These are phyloP conservation scores for Cutaneotrichosporon daszewskae DNA, from an alignment of 1,284 basidiomycete genomes.

Conservation along the genomic window DNA sequence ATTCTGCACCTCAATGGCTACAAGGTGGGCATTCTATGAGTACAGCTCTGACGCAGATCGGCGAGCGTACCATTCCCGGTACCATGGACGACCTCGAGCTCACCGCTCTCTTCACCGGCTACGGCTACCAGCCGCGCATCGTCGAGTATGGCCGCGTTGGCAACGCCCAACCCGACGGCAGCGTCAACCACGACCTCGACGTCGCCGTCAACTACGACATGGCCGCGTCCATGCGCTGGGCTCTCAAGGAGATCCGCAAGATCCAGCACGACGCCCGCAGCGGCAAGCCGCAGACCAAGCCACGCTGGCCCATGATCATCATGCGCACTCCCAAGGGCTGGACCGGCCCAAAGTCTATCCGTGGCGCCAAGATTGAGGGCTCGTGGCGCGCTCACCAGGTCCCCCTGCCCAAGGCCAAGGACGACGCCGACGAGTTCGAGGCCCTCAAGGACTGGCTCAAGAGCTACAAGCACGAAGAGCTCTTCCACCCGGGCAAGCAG, in stretches of 20 bases:
- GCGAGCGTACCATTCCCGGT: conserved; percentile 78
- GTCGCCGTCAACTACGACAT: conserved; percentile 52
- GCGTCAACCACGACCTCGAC: conserved; percentile 49
- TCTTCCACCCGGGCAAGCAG: conserved; percentile 54
- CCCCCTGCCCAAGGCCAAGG: conserved; percentile 66
- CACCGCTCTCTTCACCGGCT: conserved; percentile 52
- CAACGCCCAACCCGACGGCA: conserved; percentile 48
- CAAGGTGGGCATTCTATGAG: conserved; percentile 54
- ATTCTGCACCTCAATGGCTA: conserved; percentile 73
- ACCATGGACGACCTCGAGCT: conserved; percentile 81
- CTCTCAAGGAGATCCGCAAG: conserved; percentile 62
- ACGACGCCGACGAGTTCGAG: conserved; percentile 58
- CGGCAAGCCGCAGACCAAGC: conserved; percentile 72
- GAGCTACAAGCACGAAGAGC: conserved; percentile 59
- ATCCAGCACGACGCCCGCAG: conserved; percentile 76
- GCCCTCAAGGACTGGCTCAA: conserved; percentile 64
- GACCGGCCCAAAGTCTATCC: conserved; percentile 61
- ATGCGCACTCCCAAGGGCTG: conserved; percentile 77
- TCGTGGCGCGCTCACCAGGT: conserved; percentile 57
- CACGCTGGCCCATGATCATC: conserved; percentile 78
- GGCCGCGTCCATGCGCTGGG: conserved; percentile 76
- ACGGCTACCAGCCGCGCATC: conserved; percentile 79
- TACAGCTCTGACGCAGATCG: too few relatives aligned
- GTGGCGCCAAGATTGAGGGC: conserved; percentile 68
- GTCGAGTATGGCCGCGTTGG: conserved; percentile 58